Conservation (phyloP, 345 rosid genomes). For the Syzygium aqueum region DNA sequence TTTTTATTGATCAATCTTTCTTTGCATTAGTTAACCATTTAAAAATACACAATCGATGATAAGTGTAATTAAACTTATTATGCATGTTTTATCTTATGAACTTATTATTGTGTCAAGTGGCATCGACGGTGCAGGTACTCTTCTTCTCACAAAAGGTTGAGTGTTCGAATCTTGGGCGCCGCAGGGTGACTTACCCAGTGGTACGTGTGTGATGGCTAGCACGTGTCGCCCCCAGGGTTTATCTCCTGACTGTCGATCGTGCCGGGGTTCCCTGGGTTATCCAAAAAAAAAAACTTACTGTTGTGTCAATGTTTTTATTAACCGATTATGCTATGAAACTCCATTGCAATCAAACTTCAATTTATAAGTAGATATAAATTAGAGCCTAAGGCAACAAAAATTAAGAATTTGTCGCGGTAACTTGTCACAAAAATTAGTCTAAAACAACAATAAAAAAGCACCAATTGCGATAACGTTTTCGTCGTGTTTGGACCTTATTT, state of each 20-base stretch:
- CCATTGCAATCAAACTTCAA: neutral
- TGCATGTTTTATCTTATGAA: neutral
- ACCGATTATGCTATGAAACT: neutral
- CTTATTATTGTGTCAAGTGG: neutral
- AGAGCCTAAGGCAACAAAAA: neutral
- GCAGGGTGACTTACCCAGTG: no score
- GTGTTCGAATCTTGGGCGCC: no score
- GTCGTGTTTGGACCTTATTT: fast-evolving
- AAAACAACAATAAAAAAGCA: neutral
- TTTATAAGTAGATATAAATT: neutral
- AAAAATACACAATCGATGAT: neutral
- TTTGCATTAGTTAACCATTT: neutral
- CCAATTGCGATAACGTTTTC: neutral
- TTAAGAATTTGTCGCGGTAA: neutral
- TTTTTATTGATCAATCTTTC: neutral
- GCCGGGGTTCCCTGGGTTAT: no score
- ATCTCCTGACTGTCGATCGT: no score
- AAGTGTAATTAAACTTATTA: neutral
- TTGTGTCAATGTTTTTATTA: neutral
- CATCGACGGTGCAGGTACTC: no score
- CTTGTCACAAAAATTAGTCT: neutral
- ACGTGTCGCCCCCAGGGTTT: no score
- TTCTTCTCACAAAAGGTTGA: no score
- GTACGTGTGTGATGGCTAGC: no score
- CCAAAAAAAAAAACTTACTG: no score